Evolutionary conservation across 1,139 yeast genomes (phyloP), one percentile per base, ranked within the genome.

Genomic region (Lodderomyces pseudojiufengensis): DNA sequence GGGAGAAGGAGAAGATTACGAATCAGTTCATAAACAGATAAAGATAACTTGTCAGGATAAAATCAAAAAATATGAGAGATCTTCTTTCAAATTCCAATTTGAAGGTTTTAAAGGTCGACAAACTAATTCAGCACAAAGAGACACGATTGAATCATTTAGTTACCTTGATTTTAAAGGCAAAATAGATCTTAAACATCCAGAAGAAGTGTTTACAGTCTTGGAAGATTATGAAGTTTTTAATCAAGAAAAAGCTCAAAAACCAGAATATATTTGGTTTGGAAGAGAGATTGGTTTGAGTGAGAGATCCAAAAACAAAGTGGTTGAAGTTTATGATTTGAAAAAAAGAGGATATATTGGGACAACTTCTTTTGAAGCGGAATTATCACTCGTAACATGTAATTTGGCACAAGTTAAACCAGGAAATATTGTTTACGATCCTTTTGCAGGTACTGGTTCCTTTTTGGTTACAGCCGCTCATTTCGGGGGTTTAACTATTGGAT

Each of bases 371-470:
- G 99, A 92, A 49, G 95, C 97, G 0, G 94, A 83, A 50, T 61
- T 83, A 44, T 80, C 97, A 0, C 60, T 90, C 33, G 83, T 88
- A 11, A 80, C 95, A 12, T 84, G 95, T 54, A 92, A 92, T 53
- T 73, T 92, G 37, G 95, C 87, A 0, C 90, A 84, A 45, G 86
- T 83, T 9, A 67, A 61, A 23, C 66, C 72, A 0, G 84, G 83
- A 0, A 75, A 80, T 37, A 55, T 88, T 5, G 76, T 84, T 50
- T 92, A 87, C 54, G 99, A 92, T 59, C 98, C 99, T 10, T 92
- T 92, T 62, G 86, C 86, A 3, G 99, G 99, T 0, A 92, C 99
- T 0, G 99, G 98, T 0, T 87, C 97, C 14, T 92, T 92, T 51
- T 65, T 92, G 33, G 84, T 88, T 1, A 90, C 97, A 1, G 95